Percentiles rank a stretch among this genome's conserved stretches.
Conservation (phyloP, 1,284 basidiomycete species). For the Cryptococcus sp. region DNA sequence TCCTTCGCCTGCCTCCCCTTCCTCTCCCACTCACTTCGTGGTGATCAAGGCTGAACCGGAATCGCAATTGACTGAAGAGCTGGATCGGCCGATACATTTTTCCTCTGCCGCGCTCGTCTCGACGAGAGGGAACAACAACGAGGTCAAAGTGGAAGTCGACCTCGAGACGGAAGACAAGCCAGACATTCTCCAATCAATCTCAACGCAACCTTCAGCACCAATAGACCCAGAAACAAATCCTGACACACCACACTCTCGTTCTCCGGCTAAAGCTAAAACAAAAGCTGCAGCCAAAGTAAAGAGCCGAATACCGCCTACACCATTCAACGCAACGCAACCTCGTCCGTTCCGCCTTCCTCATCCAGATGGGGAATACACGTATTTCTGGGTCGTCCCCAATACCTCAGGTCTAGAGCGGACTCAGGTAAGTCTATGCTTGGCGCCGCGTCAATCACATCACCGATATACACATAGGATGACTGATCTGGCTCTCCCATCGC, state of each 20-base stretch:
- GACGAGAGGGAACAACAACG: background rate
- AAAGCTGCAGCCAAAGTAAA: background rate
- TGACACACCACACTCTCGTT: background rate
- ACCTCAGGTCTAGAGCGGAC: constrained; percentile 52
- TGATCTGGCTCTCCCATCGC: background rate
- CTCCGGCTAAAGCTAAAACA: background rate
- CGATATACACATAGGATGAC: background rate
- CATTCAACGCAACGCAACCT: constrained; percentile 39
- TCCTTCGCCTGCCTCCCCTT: background rate
- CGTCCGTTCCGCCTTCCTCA: constrained; percentile 32
- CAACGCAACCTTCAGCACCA: background rate
- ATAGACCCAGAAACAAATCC: background rate
- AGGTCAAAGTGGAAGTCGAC: constrained; percentile 4
- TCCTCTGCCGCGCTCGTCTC: background rate
- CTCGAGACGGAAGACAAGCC: background rate
- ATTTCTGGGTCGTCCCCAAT: constrained; percentile 53
- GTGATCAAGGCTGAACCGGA: constrained; percentile 6
- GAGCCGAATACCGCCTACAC: background rate
- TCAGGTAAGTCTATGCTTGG: constrained; percentile 27
- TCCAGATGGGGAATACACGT: constrained; percentile 26
- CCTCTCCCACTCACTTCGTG: background rate
- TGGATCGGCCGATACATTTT: background rate
- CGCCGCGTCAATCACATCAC: background rate
- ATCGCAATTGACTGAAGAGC: background rate
- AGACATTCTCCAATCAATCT: background rate